A percentile compares a stretch with the other conserved stretches of the same genome.
Evolutionary conservation across 805 yeast genomes (phyloP).

Genomic region (Ogataea ramenticola): DNA sequence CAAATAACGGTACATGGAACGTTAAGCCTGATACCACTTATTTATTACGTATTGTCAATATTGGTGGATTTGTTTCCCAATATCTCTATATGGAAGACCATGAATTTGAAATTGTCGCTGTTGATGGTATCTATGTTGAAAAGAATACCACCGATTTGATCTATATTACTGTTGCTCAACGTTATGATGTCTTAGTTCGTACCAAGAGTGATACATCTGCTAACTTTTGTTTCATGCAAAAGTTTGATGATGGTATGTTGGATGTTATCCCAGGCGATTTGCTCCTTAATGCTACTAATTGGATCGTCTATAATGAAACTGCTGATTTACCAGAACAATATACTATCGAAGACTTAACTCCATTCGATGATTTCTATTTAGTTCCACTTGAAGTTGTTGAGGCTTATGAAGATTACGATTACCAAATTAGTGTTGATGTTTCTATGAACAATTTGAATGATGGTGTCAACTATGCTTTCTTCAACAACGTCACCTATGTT

Average conservation of each 20-base stretch:
- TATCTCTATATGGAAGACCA: conserved; percentile 87
- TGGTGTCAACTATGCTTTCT: conserved; percentile 94
- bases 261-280: conserved; percentile 65
- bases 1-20: conserved; percentile 65
- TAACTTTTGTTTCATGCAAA: conserved; percentile 79
- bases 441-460: conserved; percentile 76
- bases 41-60: conserved; percentile 69
- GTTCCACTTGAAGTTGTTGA: conserved; percentile 54
- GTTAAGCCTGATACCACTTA: conserved; percentile 86
- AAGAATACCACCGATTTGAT: conserved; percentile 61
- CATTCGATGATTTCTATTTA: conserved; percentile 71
- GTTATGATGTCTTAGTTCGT: conserved; percentile 72
- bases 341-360: conserved; percentile 39
- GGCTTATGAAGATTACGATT: conserved; percentile 60
- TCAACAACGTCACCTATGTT: conserved; percentile 77
- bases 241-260: conserved; percentile 75
- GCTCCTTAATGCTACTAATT: conserved; percentile 66
- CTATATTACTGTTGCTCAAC: conserved; percentile 86
- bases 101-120: conserved; percentile 76
- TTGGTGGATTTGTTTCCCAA: conserved; percentile 90
- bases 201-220: conserved; percentile 56
- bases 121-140: conserved; percentile 86
- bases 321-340: conserved; percentile 38
- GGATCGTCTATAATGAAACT: conserved; percentile 41
- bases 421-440: conserved; percentile 62